Evolutionary conservation across 23 red algal species (phyloP).

Genomic region (Gracilaria gracilis): DNA sequence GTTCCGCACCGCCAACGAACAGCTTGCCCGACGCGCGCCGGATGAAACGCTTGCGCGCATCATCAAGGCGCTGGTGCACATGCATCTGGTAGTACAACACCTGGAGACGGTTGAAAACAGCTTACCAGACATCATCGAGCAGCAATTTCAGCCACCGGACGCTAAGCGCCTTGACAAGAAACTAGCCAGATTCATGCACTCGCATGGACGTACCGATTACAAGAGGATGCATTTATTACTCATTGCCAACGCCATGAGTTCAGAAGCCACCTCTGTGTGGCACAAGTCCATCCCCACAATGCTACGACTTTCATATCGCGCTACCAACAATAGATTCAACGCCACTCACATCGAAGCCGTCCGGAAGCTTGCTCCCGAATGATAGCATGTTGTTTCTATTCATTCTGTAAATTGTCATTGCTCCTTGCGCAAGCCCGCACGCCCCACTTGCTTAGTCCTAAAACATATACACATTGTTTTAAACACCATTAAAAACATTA

Average conservation of each 20-base stretch:
- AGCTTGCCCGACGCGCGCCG: slow-evolving; percentile 60
- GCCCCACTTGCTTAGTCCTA: background rate
- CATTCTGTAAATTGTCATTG: background rate
- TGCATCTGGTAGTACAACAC: slow-evolving; percentile 51
- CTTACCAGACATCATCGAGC: slow-evolving; percentile 43
- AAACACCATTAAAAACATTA: background rate
- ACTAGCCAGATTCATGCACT: slow-evolving; percentile 50
- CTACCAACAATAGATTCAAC: slow-evolving; percentile 33
- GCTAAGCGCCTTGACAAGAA: slow-evolving; percentile 54
- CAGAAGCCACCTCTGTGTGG: slow-evolving; percentile 51
- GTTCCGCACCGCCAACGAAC: slow-evolving; percentile 40
- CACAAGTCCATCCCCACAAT: slow-evolving; percentile 31
- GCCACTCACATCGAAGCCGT: slow-evolving; percentile 29
- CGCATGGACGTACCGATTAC: slow-evolving; percentile 21
- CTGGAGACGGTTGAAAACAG: slow-evolving; percentile 50
- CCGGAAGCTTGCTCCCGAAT: slow-evolving; percentile 53
- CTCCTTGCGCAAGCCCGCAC: background rate
- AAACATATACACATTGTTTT: background rate
- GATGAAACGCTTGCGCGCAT: slow-evolving; percentile 70
- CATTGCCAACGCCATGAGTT: slow-evolving; percentile 56
- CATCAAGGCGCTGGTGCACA: slow-evolving; percentile 55
- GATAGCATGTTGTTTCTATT: background rate
- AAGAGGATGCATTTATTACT: slow-evolving; percentile 66
- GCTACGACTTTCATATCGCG: slow-evolving; percentile 58
- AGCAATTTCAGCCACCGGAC: slow-evolving; percentile 30